These are phyloP conservation scores for Tricharina praecox DNA, from an alignment of 495 filamentous ascomycete genomes.

Conservation along the genomic window DNA sequence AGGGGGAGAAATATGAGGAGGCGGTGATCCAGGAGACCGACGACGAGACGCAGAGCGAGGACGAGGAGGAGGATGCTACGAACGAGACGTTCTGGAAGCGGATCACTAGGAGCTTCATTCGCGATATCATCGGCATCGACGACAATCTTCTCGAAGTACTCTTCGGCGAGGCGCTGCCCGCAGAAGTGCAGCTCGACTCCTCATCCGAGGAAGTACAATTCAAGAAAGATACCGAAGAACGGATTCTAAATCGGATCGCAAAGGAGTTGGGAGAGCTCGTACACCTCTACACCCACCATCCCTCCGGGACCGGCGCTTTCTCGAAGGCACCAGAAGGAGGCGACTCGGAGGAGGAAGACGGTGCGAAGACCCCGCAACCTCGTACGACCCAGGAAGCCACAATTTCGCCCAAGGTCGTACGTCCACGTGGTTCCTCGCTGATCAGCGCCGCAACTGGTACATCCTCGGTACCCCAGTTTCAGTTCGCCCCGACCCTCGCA, in stretches of 20 bases:
- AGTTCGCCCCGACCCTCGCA: constrained; percentile 20
- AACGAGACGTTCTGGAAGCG: constrained; percentile 58
- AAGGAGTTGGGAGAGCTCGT: constrained; percentile 72
- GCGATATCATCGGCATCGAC: constrained; percentile 80
- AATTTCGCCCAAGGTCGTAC: background rate
- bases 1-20: constrained; percentile 19
- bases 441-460: background rate
- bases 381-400: background rate
- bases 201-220: constrained; percentile 18
- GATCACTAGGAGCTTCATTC: constrained; percentile 71
- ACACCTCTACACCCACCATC: constrained; percentile 50
- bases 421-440: background rate
- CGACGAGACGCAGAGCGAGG: constrained; percentile 1
- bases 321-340: constrained; percentile 14
- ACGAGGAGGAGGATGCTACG: constrained; percentile 23
- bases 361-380: background rate
- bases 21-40: constrained; percentile 4
- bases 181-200: constrained; percentile 29
- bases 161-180: constrained; percentile 66
- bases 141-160: constrained; percentile 67
- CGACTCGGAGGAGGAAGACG: background rate
- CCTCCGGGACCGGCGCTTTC: constrained; percentile 18
- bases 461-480: constrained; percentile 8
- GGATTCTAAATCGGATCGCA: constrained; percentile 65
- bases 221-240: constrained; percentile 50